Base-by-base conservation (phyloP, 225 moss, liverwort and hornwort species). In the Sphagnum tenellum region DNA sequence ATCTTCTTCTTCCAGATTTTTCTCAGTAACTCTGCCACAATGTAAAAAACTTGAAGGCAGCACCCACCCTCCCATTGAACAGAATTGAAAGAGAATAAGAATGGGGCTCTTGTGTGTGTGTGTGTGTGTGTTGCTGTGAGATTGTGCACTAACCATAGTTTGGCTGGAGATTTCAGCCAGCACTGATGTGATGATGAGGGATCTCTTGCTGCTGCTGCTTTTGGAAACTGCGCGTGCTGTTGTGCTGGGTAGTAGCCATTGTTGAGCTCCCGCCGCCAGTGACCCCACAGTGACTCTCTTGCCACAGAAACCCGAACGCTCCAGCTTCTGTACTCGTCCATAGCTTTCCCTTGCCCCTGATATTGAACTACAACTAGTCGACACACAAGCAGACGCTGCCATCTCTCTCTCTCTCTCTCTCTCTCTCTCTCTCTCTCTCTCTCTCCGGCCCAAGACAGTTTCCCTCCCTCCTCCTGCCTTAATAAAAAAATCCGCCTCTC, bases 161-260 rank as follows among this genome's bases (percentile, higher is more conserved):
- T 80, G 80, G 66, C 73, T 72, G 61, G 29, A 29, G 29, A 77
- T 49, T 46, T 84, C 84, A 46, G 77, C 71, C 56, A 84, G 70
- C 48, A 84, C 75, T 3, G 80, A 67, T 49, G 77, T 70, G n/a
- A 84, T 75, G 55, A 60, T 67, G 3, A 79, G 75, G 2, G 62
- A 46, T 7, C 60, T 57, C 45, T 59, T 44, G 2, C 48, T 65
- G 46, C 44, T 59, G 9, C 66, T 62, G 2, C 50, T 52, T 58
- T 12, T 51, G 9, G 55, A 50, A 51, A 47, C 52, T 8, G 9
- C 29, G 29, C 29, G 29, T 29, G 29, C 29, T 29, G 29, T 29
- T 29, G 29, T 29, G 29, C 29, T 61, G 11, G 29, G 29, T 1
- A 72, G 67, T 51, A 61, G 47, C 70, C 77, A 66, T 67, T 61